Evolutionary conservation across 495 filamentous ascomycete genomes (phyloP), one percentile per base, ranked within the genome.

Genomic region (Beverwykella pulmonaria): DNA sequence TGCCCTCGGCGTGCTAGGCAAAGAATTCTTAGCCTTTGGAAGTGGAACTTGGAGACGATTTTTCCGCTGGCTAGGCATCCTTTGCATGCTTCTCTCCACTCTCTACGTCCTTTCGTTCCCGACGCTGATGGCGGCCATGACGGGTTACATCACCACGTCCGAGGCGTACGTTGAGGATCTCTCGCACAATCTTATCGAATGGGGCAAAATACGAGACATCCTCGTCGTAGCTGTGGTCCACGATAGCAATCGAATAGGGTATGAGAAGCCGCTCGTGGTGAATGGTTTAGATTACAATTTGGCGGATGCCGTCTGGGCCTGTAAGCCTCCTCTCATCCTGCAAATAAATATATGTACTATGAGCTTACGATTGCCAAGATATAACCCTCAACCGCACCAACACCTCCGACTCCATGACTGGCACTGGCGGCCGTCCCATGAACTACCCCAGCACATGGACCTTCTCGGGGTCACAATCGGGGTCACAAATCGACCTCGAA

Each of bases 81-180:
- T 63, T 12, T 69, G 72, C 53, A 72, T 72, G 53, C 23, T 59
- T 8, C 39, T 75, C n/a, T 47, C 65, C 8, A 74, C 65, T 15
- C 15, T 61, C 15, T 75, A 74, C 46, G 67, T 74, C 1, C 60
- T 74, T 15, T 53, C 29, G 25, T 75, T 75, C 49, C 69, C 71
- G 22, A 73, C 72, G 19, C 54, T 73, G 26, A 74, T 74, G 48
- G 57, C 58, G 14, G 67, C 72, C 26, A 67, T 67, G 48, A 73
- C 70, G 8, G 73, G 53, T n/a, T 72, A 52, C 41, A 57, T 53
- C 26, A 56, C 48, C 4, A 65, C 65, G 50, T 66, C 56, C 26
- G 53, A 53, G 15, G 61, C 49, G 22, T 69, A 61, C 27, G 12
- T 61, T 20, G 50, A 63, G 32, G 53, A 59, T 14, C 57, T n/a